These are phyloP conservation scores for Kwoniella dendrophila DNA, from an alignment of 768 basidiomycete genomes.

Conservation along the genomic window DNA sequence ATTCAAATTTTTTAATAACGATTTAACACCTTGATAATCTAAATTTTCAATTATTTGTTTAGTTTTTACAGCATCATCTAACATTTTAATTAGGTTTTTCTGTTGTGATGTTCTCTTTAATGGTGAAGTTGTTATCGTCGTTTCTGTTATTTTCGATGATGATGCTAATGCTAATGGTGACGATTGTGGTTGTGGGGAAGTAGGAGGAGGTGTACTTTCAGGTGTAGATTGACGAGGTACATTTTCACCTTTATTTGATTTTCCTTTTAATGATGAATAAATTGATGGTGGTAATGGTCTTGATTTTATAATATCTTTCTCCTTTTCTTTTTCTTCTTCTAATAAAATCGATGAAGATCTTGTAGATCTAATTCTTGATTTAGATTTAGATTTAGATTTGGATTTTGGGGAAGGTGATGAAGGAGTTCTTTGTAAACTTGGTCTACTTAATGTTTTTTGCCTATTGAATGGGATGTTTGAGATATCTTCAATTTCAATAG, in stretches of 20 bases:
- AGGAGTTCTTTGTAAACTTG: no score
- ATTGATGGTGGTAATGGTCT: no score
- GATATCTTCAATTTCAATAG: background rate
- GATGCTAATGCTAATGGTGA: background rate
- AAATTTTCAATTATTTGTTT: conserved; percentile 35
- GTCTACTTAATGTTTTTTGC: no score
- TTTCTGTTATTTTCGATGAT: background rate
- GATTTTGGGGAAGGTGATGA: conserved; percentile 8
- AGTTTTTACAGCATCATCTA: conserved; percentile 36
- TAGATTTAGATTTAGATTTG: background rate
- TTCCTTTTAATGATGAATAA: no score
- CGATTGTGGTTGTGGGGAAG: background rate
- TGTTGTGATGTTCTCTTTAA: conserved; percentile 31
- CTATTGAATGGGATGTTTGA: background rate
- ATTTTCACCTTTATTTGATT: no score
- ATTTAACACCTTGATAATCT: conserved; percentile 37
- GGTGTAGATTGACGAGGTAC: no score
- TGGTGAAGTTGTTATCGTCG: conserved; percentile 1
- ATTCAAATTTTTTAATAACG: conserved; percentile 34
- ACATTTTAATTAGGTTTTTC: conserved; percentile 29
- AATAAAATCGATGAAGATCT: no score
- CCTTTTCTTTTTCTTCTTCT: no score
- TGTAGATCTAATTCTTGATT: no score
- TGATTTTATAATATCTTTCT: no score
- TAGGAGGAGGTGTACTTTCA: no score